Base-by-base conservation (phyloP, 208 protist genomes). In the Porcisia hertigi region DNA sequence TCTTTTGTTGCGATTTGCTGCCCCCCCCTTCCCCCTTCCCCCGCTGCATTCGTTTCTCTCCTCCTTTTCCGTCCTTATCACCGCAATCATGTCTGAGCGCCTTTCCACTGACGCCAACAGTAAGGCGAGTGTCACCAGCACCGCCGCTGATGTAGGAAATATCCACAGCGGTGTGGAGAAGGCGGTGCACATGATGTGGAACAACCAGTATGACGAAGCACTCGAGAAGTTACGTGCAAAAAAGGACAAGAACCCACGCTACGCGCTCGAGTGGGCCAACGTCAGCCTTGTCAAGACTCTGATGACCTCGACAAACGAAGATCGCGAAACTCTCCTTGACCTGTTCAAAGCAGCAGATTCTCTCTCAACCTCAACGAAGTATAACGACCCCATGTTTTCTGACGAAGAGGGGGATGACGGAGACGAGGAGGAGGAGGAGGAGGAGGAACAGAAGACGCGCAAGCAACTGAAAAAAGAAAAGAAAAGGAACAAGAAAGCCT, bases 221-320 rank as follows among this genome's bases (percentile, higher is more conserved):
- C 69, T 84, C 47, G 75, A 81, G 43, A 66, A 85, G 20, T 85
- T 97, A 60, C 62, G 79, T 11, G 25, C 41, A 5, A 89, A 96
- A 65, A 96, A 97, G 75, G 84, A 86, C 54, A 85, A 75, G 11
- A 84, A 97, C 70, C 94, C 94, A 3, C 91, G 94, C 16, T 97
- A 89, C 77, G 88, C 94, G 0, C 67, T 96, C 43, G 94, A 97
- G 75, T 96, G 87, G 86, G 92, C 94, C 14, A 88, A 93, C 71
- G 80, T 91, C 23, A 83, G 78, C 71, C 81, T 94, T 49, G 85
- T 97, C 23, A 87, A 93, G 80, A 89, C 85, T 20, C 79, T 97
- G 16, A 94, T 97, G 94, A 91, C 83, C 62, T 94, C 89, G 36
- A 92, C 88, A 14, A 96, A 94, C 78, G 88, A 95, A 53, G 85